Percentiles rank a stretch among this genome's conserved stretches.
Evolutionary conservation across 352 stramenopile species (phyloP).

Genomic region (Pythium vanterpoolii): DNA sequence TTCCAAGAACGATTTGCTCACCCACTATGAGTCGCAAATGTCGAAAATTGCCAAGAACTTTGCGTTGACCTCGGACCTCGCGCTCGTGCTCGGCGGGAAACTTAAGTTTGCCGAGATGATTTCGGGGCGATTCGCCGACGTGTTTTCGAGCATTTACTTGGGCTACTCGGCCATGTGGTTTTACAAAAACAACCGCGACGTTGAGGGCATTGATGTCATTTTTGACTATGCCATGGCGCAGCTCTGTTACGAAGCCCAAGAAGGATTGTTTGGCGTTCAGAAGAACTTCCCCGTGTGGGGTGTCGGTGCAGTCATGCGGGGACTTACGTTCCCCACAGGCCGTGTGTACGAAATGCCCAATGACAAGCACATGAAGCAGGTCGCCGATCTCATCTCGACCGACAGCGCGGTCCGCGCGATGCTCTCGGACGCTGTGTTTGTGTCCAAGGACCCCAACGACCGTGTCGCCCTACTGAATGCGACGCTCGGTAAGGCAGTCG

Average conservation of each 20-base stretch:
- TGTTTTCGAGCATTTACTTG: conserved; percentile 96
- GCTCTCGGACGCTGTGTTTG: conserved; percentile 72
- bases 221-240: conserved; percentile 97
- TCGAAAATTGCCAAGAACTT: conserved; percentile 97
- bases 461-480: conserved; percentile 72
- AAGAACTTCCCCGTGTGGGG: conserved; percentile 96
- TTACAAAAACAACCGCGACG: conserved; percentile 92
- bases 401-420: conserved; percentile 67
- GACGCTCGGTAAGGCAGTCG: conserved; percentile 81
- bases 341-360: conserved; percentile 88
- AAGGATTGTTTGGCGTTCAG: conserved; percentile 93
- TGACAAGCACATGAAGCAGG: conserved; percentile 83
- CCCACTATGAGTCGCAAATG: conserved; percentile 97
- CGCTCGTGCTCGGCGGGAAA: conserved; percentile 95
- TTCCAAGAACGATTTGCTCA: conserved; percentile 91
- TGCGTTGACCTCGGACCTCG: conserved; percentile 93
- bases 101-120: conserved; percentile 99
- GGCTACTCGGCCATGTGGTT: conserved; percentile 97
- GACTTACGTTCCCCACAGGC: conserved; percentile 95
- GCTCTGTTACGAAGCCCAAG: conserved; percentile 94
- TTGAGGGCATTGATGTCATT: conserved; percentile 93
- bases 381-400: conserved; percentile 68
- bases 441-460: conserved; percentile 62
- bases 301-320: conserved; percentile 92
- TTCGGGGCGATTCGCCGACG: conserved; percentile 95